Base-by-base conservation (phyloP, 805 yeast species). In the Candida silvatica region DNA sequence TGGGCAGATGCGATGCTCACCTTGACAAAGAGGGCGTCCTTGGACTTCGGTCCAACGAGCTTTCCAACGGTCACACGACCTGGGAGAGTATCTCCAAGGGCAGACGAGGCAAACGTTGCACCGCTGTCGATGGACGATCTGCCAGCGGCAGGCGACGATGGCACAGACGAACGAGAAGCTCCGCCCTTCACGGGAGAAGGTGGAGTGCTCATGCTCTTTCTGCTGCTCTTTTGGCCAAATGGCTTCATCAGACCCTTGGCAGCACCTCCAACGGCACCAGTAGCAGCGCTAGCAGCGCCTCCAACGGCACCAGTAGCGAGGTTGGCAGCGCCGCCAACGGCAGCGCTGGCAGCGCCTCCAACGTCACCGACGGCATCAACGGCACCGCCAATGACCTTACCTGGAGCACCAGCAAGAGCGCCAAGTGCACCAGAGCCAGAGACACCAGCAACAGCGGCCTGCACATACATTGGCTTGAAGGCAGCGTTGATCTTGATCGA, bases 391-490 rank as follows among this genome's bases (percentile, higher is more conserved):
- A 59, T 64, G 3, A 56, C 57, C 26, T 59, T 64, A 4, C 64
- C 58, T 15, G 62, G 56, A 3, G 35, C 17, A 17, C 32, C 42
- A 11, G 63, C 70, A 17, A 62, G 67, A 29, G 67, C 69, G 20
- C 66, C 62, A 47, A 67, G 69, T 37, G 72, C 47, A 16, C 69
- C 71, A 37, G 64, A 59, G 14, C 69, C 69, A 8, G 24, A 22
- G 24, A 12, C 12, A 12, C 24, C 12, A 6, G 58, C 62, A 29
- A 79, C 54, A 32, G 60, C 58, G n/a, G 90, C 85, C 53, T 81
- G 72, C 31, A 75, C 58, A 52, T 80, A 83, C 46, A 75, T 73
- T 16, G 90, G 87, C 29, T 49, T 52, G 57, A 81, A 83, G 1
- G 62, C 57, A 3, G 74, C 78, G 30, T 64, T 59, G 38, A 78